Conservation (phyloP, 2,329 filamentous ascomycete species). For the Pyrenochaeta sp. region DNA sequence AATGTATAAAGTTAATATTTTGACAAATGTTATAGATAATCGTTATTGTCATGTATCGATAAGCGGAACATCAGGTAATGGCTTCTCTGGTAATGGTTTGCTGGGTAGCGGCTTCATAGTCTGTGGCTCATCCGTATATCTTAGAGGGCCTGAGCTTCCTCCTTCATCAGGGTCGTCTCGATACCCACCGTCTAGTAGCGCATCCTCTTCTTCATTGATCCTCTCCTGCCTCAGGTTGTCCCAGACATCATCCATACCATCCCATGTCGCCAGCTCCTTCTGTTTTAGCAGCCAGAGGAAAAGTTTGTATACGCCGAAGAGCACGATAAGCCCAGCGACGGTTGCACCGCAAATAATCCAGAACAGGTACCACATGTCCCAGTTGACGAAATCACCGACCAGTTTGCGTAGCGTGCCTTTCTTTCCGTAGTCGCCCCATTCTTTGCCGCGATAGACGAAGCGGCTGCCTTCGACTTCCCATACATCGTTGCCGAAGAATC, state of each 20-base stretch:
- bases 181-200: conserved; percentile 32
- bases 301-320: conserved; percentile 30
- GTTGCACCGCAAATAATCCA: conserved; percentile 29
- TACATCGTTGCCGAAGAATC: conserved; percentile 42
- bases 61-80: conserved; percentile 44
- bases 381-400: conserved; percentile 36
- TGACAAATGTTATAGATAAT: background rate
- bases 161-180: conserved; percentile 35
- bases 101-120: conserved; percentile 35
- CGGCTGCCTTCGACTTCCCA: conserved; percentile 31
- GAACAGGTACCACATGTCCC: conserved; percentile 34
- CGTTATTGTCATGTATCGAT: conserved; percentile 33
- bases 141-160: conserved; percentile 11
- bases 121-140: conserved; percentile 31
- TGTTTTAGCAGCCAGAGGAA: conserved; percentile 33
- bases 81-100: conserved; percentile 47
- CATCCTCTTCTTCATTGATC: conserved; percentile 33
- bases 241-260: conserved; percentile 47
- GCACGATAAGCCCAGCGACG: conserved; percentile 23
- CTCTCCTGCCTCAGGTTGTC: conserved; percentile 35
- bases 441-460: conserved; percentile 34
- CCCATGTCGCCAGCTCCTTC: conserved; percentile 41
- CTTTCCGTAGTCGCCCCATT: conserved; percentile 45
- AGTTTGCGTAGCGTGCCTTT: conserved; percentile 38
- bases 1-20: background rate